Conservation (phyloP, 1,284 basidiomycete species). For the Trichosporon coremiiforme region DNA sequence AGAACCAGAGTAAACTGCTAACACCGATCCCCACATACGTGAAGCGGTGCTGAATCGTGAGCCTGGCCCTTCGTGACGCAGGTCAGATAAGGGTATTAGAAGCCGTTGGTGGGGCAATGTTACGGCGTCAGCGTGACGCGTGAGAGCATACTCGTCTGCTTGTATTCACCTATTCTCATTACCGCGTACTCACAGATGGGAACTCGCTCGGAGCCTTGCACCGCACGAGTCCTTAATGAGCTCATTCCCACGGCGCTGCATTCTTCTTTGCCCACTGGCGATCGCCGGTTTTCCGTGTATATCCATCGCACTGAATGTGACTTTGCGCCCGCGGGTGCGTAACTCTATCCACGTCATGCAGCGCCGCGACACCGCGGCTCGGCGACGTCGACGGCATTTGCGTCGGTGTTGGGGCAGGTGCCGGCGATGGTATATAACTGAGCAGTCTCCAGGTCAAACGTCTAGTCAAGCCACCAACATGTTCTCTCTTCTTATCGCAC, state of each 20-base stretch:
- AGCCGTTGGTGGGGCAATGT: neutral
- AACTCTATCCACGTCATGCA: neutral
- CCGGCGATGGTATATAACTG: neutral
- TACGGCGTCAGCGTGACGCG: neutral
- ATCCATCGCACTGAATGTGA: neutral
- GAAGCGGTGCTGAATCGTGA: too few species aligned
- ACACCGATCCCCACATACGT: too few species aligned
- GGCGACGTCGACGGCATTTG: neutral
- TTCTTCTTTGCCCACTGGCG: too few species aligned
- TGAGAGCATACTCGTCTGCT: neutral
- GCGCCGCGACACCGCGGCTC: too few species aligned
- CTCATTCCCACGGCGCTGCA: neutral
- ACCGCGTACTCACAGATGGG: neutral
- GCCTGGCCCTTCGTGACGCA: too few species aligned
- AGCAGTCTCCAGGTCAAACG: neutral
- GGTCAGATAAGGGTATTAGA: too few species aligned
- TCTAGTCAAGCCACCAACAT: neutral
- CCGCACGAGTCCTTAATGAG: too few species aligned
- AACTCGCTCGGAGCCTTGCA: neutral
- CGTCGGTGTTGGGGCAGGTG: neutral
- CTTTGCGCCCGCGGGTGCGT: conserved; percentile 1
- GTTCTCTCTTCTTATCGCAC: neutral
- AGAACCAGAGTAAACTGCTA: too few species aligned
- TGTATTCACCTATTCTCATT: neutral
- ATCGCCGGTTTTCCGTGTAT: neutral